Base-by-base conservation (phyloP, 768 basidiomycete species). In the Psilocybe sp. region DNA sequence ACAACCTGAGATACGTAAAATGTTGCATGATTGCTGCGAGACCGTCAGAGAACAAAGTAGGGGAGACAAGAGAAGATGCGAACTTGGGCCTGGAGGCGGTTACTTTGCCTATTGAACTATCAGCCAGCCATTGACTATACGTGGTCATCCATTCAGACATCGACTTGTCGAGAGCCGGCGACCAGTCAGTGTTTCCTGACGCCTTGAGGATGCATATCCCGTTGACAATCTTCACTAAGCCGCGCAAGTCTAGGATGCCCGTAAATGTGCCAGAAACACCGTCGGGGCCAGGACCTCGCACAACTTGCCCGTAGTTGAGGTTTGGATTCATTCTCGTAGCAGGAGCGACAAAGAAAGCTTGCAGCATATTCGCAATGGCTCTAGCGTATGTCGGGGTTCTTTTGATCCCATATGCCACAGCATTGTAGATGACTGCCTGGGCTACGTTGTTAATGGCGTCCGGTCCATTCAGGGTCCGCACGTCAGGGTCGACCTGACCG, bases 401-500 rank as follows among this genome's bases (percentile, higher is more conserved):
- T 16, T 57, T 53, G 20, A 77, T 50, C 2, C 65, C 70, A 56
- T 62, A 78, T 12, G 77, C 69, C 20, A 80, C 46, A 15, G 72
- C 70, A 57, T 76, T 78, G 63, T 69, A 75, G 16, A 78, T 58
- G 19, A 74, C 66, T 2, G 71, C 66, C 54, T 81, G 73, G 0
- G 78, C 59, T 52, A 76, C 64, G 46, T 49, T 44, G 46, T 71
- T 70, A 50, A 77, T 69, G 5, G 72, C 70, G 34, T 64, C 61
- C 5, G 75, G 68, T 10, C 71, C 74, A n/a, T 62, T 61, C n/a
- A 81, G 62, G 4, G 60, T 65, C 47, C 72, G 69, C 11, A 78
- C 76, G 58, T 82, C 81, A 13, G 80, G 79, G 57, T 83, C 82
- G 35, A 80, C 74, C 52, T 72, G 56, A 18, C 81, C 82, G 54